These are phyloP conservation scores for Pelagomonas calceolata DNA, from an alignment of 108 stramenopile species.

Conservation along the genomic window DNA sequence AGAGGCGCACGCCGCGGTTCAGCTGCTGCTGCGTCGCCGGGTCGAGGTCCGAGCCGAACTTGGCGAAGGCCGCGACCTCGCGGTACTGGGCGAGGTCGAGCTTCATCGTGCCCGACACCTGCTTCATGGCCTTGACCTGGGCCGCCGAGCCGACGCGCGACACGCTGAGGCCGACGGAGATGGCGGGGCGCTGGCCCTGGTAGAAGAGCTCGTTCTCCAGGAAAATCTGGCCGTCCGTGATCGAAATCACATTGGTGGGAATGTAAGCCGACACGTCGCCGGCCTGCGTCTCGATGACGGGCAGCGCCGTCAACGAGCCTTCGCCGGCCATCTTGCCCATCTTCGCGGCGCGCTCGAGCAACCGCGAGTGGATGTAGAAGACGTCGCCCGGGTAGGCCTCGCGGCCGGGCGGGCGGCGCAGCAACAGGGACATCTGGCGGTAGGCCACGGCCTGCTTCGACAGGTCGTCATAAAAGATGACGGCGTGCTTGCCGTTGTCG, in stretches of 20 bases:
- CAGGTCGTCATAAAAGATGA: slow-evolving; percentile 99
- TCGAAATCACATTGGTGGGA: slow-evolving; percentile 99
- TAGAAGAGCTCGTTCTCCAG: slow-evolving; percentile 99
- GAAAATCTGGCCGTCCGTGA: slow-evolving; percentile 99
- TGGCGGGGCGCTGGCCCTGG: slow-evolving; percentile 99
- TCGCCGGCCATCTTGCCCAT: slow-evolving; percentile 88
- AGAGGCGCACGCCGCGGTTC: slow-evolving; percentile 98
- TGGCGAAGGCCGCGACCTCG: slow-evolving; percentile 99
- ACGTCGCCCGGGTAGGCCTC: slow-evolving; percentile 99
- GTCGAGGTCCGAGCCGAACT: slow-evolving; percentile 99
- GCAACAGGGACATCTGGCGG: slow-evolving; percentile 99
- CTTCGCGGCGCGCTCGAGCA: slow-evolving; percentile 99
- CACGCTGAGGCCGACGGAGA: slow-evolving; percentile 97
- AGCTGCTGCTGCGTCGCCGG: slow-evolving; percentile 99
- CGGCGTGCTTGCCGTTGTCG: slow-evolving; percentile 98
- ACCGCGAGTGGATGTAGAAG: slow-evolving; percentile 99
- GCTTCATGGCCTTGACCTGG: slow-evolving; percentile 99
- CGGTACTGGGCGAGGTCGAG: slow-evolving; percentile 99
- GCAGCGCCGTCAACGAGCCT: slow-evolving; percentile 97
- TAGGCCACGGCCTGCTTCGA: slow-evolving; percentile 98
- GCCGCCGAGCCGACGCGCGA: slow-evolving; percentile 98
- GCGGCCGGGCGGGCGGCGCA: slow-evolving; percentile 99
- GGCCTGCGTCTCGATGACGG: slow-evolving; percentile 99
- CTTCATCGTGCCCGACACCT: slow-evolving; percentile 99
- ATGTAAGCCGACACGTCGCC: slow-evolving; percentile 99